Percentiles rank a stretch among this genome's conserved stretches.
Conservation (phyloP, 257 asterid species). For the Mentha longifolia region DNA sequence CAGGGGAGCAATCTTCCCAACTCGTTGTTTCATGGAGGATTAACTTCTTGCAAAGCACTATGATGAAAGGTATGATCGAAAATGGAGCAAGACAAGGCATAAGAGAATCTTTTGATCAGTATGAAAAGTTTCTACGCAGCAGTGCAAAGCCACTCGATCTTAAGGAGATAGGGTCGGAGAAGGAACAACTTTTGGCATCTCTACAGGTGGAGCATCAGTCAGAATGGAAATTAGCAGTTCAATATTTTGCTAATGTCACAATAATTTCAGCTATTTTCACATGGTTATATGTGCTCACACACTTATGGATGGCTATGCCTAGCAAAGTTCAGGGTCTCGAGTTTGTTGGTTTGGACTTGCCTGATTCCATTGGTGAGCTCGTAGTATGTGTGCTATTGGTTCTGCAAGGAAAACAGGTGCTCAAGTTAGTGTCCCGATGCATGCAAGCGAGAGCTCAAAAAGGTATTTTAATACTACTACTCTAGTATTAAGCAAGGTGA, state of each 20-base stretch:
- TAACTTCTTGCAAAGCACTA: slow-evolving; percentile 87
- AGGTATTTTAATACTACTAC: slow-evolving; percentile 60
- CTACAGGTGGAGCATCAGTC: slow-evolving; percentile 81
- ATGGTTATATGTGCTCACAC: slow-evolving; percentile 69
- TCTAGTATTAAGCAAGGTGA: neutral
- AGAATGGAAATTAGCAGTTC: slow-evolving; percentile 82
- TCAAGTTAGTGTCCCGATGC: slow-evolving; percentile 83
- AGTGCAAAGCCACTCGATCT: slow-evolving; percentile 75
- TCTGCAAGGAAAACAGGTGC: slow-evolving; percentile 86
- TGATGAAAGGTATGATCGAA: slow-evolving; percentile 95
- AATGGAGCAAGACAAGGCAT: slow-evolving; percentile 89
- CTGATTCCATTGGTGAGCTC: slow-evolving; percentile 94
- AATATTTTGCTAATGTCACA: slow-evolving; percentile 82
- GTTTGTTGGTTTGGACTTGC: slow-evolving; percentile 93
- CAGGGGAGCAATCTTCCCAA: slow-evolving; percentile 79
- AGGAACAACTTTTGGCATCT: slow-evolving; percentile 88
- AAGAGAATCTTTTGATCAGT: slow-evolving; percentile 85
- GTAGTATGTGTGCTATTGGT: slow-evolving; percentile 82
- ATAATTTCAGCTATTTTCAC: slow-evolving; percentile 63
- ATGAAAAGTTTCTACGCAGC: slow-evolving; percentile 61
- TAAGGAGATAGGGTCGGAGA: slow-evolving; percentile 77
- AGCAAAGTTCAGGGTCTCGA: slow-evolving; percentile 90
- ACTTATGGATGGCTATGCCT: slow-evolving; percentile 70
- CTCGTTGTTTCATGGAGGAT: slow-evolving; percentile 85
- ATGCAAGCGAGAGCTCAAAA: slow-evolving; percentile 87